These are phyloP conservation scores for Zarea fungicola DNA, from an alignment of 2,329 filamentous ascomycete genomes.

Conservation along the genomic window DNA sequence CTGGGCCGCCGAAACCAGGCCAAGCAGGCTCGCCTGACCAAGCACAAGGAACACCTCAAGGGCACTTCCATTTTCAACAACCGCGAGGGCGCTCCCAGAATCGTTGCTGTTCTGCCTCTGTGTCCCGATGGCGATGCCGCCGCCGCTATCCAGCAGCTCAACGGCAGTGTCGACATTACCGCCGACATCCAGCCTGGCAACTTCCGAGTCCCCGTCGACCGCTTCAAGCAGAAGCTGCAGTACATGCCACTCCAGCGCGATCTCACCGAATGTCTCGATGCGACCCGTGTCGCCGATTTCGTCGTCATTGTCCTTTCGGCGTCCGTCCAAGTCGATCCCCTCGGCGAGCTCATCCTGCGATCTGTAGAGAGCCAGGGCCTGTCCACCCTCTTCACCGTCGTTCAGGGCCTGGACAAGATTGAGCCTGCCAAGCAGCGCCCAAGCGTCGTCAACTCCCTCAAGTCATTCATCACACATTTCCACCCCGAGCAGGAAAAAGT, in stretches of 20 bases:
- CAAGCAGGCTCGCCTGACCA: conserved; percentile 79
- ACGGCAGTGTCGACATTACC: conserved; percentile 73
- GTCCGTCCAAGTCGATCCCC: conserved; percentile 73
- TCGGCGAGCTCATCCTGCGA: conserved; percentile 80
- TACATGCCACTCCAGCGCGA: conserved; percentile 74
- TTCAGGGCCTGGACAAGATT: conserved; percentile 72
- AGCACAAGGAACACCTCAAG: conserved; percentile 76
- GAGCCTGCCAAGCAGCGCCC: conserved; percentile 74
- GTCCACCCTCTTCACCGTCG: conserved; percentile 82
- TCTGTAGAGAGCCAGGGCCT: conserved; percentile 91
- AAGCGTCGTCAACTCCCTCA: conserved; percentile 74
- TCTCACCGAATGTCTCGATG: conserved; percentile 73
- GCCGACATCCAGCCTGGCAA: conserved; percentile 55
- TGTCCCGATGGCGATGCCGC: conserved; percentile 66
- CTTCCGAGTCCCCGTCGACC: conserved; percentile 67
- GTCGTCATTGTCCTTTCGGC: conserved; percentile 82
- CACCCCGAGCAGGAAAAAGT: conserved; percentile 90
- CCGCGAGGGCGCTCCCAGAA: conserved; percentile 76
- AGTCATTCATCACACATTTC: conserved; percentile 91
- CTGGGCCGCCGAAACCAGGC: conserved; percentile 92
- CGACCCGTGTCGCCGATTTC: conserved; percentile 84
- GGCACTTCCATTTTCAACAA: conserved; percentile 80
- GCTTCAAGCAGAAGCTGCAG: conserved; percentile 92
- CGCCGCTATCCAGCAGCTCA: conserved; percentile 64
- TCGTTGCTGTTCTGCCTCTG: conserved; percentile 83